Base-by-base conservation (phyloP, 2,329 filamentous ascomycete genomes). In the Hypoxylon sp. region DNA sequence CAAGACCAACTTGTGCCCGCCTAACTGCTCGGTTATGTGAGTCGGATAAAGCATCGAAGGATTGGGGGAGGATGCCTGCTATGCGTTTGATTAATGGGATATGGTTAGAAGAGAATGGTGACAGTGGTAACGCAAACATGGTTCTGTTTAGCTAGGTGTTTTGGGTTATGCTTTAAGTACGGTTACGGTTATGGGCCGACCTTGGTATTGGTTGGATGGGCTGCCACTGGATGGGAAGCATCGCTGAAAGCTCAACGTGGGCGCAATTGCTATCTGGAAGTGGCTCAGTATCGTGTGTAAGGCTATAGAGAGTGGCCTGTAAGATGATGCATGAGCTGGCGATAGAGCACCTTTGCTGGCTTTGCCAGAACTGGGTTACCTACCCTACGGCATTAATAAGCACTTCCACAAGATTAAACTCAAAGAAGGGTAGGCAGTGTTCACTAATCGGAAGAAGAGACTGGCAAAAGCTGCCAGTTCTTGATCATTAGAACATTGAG, bases 1-100 rank as follows among this genome's bases (percentile, higher is more conserved):
- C 8, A 39, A 26, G 20, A 22, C 15, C 26, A 13, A 15, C 4
- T 15, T 66, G 20, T 66, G 63, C 52, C 63, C 63, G 15, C 15
- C 15, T 7, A 41, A 20, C 13, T 66, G 57, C 34, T n/a, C 22
- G 10, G 44, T 28, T 15, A 47, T 28, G 44, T 47, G n/a, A 47
- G 24, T 1, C 20, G 24, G 13, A 22, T 6, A n/a, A n/a, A n/a
- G n/a, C 28, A 26, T 47, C 6, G 26, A 10, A 17, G 10, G 22
- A 11, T 24, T 24, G 2, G 41, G 37, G 6, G 6, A n/a, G 37
- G 37, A 41, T 19, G 37, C n/a, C 11, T 2, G 11, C 13, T n/a
- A n/a, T n/a, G 13, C 11, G 6, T 34, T 34, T 2, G 32, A 34
- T 2, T 15, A 13, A 34, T 13, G 32, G 32, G 32, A 34, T 15